Evolutionary conservation across 1,284 basidiomycete species (phyloP), one percentile per base, ranked within the genome.

Genomic region (Vanrija sp.): DNA sequence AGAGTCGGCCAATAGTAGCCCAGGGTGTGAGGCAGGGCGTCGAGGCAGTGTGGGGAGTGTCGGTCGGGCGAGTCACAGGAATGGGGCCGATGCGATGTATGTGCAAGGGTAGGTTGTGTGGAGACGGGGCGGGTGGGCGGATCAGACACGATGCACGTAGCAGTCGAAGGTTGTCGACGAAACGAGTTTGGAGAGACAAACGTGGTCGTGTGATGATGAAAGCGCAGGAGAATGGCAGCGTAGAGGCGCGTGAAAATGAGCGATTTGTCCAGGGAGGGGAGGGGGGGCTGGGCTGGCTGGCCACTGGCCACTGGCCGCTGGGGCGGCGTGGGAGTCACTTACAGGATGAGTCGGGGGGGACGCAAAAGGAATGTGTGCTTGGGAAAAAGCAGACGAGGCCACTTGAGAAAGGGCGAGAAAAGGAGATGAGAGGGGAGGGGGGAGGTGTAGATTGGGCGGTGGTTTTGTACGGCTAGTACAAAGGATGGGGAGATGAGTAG

Each of bases 351-450:
- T 31, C 31, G 31, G 37, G 41, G 27, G 27, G 35, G 53, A 37
- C 27, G 35, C 41, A 37, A 43, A 44, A 49, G 19, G 35, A 42
- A 49, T 37, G 44, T 37, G 41, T 41, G 46, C 24, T 49, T 35
- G 24, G 41, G 27, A 41, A 48, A n/a, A 25, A 39, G 16, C 18
- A 18, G 49, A 41, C 38, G 16, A 43, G 20, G 39, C 31, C 42
- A 25, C 45, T n/a, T n/a, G 25, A 27, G 24, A 31, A 46, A 43
- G 44, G 45, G 22, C 41, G 36, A 31, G 39, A 23, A 36, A 39
- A 38, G 37, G 36, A 23, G 41, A 43, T 19, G 31, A 20, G 36
- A 22, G n/a, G 19, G 44, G 16, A 38, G 35, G 18, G 24, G 20
- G 27, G 24, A 44, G 37, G 23, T 36, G 45, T 12, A 41, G 36